Percentiles rank a stretch among this genome's conserved stretches.
Conservation (phyloP, 176 grass and related monocot genomes). For the Juncus inflexus region DNA sequence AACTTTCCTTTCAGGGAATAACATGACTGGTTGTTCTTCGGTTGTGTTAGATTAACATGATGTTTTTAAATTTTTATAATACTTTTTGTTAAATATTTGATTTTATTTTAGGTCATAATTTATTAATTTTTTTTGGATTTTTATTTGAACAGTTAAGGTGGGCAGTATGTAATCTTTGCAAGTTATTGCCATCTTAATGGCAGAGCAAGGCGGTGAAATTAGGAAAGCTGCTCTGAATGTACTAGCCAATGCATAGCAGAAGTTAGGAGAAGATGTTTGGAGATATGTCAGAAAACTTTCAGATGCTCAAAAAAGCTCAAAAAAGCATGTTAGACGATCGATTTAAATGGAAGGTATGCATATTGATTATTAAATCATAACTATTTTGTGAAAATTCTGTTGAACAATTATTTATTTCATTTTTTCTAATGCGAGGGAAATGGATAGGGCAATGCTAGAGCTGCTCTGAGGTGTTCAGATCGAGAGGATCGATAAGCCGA, state of each 20-base stretch:
- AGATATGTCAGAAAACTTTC: slow-evolving; percentile 96
- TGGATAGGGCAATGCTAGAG: slow-evolving; percentile 94
- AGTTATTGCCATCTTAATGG: slow-evolving; percentile 75
- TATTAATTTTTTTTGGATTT: no score
- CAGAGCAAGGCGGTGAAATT: slow-evolving; percentile 92
- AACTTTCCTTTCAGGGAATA: slow-evolving; percentile 47
- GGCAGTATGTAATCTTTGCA: slow-evolving; percentile 90
- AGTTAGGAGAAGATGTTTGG: slow-evolving; percentile 95
- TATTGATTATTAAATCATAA: slow-evolving; percentile 1
- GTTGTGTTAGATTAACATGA: slow-evolving; percentile 96
- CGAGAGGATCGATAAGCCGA: slow-evolving; percentile 72
- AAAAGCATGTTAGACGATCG: slow-evolving; percentile 99
- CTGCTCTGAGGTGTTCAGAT: slow-evolving; percentile 89
- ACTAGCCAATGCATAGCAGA: slow-evolving; percentile 94
- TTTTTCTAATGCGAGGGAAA: slow-evolving; percentile 68
- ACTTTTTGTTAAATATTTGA: no score
- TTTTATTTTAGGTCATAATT: slow-evolving; percentile 12
- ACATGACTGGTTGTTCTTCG: slow-evolving; percentile 77
- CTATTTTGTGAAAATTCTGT: background rate
- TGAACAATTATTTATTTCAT: background rate
- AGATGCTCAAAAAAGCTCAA: slow-evolving; percentile 98
- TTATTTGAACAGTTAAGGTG: slow-evolving; percentile 62
- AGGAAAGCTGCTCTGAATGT: slow-evolving; percentile 96
- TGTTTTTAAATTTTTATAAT: slow-evolving; percentile 52
- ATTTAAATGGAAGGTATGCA: slow-evolving; percentile 97